Percentiles rank a stretch among this genome's conserved stretches.
phyloP scores from a whole-genome alignment of 2,329 filamentous ascomycete species.

The Leptographium lundbergii region DNA sequence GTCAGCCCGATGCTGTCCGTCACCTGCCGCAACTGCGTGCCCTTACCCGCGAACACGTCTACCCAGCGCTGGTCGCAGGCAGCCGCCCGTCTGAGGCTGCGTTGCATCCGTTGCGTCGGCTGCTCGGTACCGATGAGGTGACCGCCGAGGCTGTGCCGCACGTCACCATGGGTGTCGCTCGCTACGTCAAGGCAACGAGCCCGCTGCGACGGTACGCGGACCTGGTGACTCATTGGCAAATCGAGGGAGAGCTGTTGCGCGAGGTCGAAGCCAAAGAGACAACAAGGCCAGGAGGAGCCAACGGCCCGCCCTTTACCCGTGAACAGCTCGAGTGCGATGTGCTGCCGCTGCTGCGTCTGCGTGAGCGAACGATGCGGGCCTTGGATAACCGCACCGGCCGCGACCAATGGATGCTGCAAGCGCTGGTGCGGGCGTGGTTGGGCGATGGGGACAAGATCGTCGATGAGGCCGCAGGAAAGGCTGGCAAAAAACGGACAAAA shows the following conservation, averaged over 20 bases:
- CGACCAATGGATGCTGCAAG: conserved; percentile 44
- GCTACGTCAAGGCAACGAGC: conserved; percentile 52
- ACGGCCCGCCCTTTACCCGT: conserved; percentile 26
- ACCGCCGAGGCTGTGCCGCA: conserved; percentile 41
- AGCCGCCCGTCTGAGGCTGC: conserved; percentile 19
- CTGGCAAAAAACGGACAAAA: neutral
- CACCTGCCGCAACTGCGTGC: conserved; percentile 25
- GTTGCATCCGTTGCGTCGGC: conserved; percentile 19
- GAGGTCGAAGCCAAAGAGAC: conserved; percentile 20
- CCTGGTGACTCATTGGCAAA: conserved; percentile 53
- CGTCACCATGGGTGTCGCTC: conserved; percentile 43
- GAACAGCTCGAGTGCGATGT: conserved; percentile 27
- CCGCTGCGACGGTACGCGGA: conserved; percentile 54
- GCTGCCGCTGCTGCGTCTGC: conserved; percentile 37
- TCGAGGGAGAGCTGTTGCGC: conserved; percentile 42
- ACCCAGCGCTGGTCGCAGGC: conserved; percentile 25
- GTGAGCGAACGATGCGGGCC: conserved; percentile 36
- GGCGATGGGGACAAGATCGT: conserved; percentile 1
- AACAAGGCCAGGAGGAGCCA: neutral
- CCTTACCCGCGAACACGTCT: conserved; percentile 24
- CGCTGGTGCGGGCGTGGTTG: conserved; percentile 48
- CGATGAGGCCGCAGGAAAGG: neutral
- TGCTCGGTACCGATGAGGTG: conserved; percentile 38
- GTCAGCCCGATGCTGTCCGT: conserved; percentile 28
- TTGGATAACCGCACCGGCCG: conserved; percentile 31